These are phyloP conservation scores for Chytriomyces sp. DNA, from an alignment of 192 early-diverging fungal genomes.

Conservation along the genomic window DNA sequence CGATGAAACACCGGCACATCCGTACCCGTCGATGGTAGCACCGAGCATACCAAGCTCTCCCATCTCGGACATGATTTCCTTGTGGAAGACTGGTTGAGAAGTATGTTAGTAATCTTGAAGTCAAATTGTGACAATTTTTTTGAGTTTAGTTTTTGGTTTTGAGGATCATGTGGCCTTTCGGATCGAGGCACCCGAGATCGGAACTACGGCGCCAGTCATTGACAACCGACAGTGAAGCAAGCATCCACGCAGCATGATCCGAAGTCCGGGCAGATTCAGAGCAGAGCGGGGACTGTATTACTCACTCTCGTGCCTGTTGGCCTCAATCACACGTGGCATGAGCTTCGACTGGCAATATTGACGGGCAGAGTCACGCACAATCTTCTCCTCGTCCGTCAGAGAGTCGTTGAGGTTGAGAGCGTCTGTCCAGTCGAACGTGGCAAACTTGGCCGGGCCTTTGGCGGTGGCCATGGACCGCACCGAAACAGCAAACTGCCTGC, in stretches of 20 bases:
- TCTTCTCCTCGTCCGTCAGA: slow-evolving; percentile 90
- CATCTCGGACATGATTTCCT: slow-evolving; percentile 91
- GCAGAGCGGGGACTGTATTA: neutral
- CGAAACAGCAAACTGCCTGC: neutral
- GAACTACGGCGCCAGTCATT: too few species aligned
- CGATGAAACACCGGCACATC: slow-evolving; percentile 97
- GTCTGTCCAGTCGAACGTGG: slow-evolving; percentile 66
- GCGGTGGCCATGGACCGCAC: neutral
- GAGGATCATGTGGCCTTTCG: too few species aligned
- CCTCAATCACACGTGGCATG: slow-evolving; percentile 80
- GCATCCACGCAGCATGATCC: too few species aligned
- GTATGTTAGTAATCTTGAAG: too few species aligned
- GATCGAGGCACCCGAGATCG: too few species aligned
- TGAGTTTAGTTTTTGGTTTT: too few species aligned
- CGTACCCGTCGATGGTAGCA: slow-evolving; percentile 93
- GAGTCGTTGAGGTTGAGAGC: slow-evolving; percentile 80
- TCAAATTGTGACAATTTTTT: too few species aligned
- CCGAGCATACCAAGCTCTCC: slow-evolving; percentile 92
- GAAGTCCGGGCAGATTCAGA: too few species aligned
- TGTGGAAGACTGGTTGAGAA: slow-evolving; percentile 74
- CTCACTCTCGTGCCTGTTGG: slow-evolving; percentile 85
- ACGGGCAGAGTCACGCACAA: slow-evolving; percentile 80
- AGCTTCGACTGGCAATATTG: slow-evolving; percentile 90
- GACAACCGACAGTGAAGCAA: too few species aligned
- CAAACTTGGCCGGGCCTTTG: slow-evolving; percentile 47